Evolutionary conservation across 768 basidiomycete species (phyloP).

Genomic region (Russula ochroleuca): DNA sequence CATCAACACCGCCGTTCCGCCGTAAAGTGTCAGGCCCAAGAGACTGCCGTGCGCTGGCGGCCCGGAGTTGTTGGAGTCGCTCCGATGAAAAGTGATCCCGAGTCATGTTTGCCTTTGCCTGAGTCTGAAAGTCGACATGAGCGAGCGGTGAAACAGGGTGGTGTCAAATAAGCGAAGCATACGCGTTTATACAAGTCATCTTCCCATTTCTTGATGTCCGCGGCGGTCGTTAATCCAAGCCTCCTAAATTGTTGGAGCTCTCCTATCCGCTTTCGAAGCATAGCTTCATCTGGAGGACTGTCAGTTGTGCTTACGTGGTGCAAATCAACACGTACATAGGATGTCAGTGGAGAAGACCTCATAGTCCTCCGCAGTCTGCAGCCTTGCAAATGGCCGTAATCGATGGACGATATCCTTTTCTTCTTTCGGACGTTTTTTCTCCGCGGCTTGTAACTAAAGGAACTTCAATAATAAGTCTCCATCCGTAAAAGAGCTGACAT

Average conservation of each 20-base stretch:
- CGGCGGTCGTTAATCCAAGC: constrained; percentile 74
- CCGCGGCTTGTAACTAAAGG: constrained; percentile 77
- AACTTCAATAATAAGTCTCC: constrained; percentile 22
- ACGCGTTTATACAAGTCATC: constrained; percentile 69
- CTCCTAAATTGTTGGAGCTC: constrained; percentile 89
- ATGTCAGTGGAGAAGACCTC: constrained; percentile 86
- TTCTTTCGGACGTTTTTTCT: constrained; percentile 87
- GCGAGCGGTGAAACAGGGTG: constrained; percentile 20
- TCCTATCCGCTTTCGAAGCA: constrained; percentile 81
- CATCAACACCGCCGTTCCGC: constrained; percentile 45
- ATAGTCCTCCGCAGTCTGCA: constrained; percentile 90
- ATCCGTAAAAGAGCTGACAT: constrained; percentile 26
- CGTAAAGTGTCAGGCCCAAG: constrained; percentile 50
- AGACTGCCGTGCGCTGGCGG: constrained; percentile 47
- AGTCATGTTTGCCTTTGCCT: constrained; percentile 53
- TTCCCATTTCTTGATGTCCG: constrained; percentile 92
- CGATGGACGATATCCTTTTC: constrained; percentile 88
- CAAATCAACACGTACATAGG: constrained; percentile 57
- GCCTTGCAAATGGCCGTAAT: constrained; percentile 82
- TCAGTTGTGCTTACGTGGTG: not conserved
- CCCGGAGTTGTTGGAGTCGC: constrained; percentile 46
- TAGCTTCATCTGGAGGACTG: constrained; percentile 69
- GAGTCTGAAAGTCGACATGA: constrained; percentile 41
- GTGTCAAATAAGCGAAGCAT: constrained; percentile 31
- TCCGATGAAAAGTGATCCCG: constrained; percentile 57